Percentiles rank a stretch among this genome's conserved stretches.
Conservation (phyloP, 768 basidiomycete genomes). For the Termitomyces sp. region DNA sequence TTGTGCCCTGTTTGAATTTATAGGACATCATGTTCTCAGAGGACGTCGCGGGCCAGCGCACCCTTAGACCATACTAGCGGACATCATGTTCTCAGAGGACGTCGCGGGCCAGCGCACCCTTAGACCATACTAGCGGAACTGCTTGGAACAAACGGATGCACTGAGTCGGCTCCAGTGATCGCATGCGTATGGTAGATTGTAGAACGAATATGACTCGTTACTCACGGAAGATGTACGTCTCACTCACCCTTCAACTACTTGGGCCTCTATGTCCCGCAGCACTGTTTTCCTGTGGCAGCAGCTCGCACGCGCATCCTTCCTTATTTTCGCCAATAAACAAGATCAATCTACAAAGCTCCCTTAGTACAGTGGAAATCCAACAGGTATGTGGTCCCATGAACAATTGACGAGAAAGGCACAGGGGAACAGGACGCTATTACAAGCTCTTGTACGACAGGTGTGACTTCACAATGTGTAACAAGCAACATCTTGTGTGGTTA, state of each 20-base stretch:
- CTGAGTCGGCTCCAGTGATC: constrained; percentile 90
- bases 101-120: constrained; percentile 97
- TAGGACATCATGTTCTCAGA: constrained; percentile 43
- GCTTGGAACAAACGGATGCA: constrained; percentile 97
- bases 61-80: constrained; percentile 89
- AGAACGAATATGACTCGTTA: constrained; percentile 80
- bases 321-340: constrained; percentile 84
- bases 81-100: constrained; percentile 70
- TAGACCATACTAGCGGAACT: constrained; percentile 97
- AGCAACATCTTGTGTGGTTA: too few relatives aligned
- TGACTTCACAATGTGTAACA: too few relatives aligned
- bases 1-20: background rate
- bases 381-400: constrained; percentile 44
- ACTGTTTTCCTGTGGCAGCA: constrained; percentile 45
- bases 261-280: background rate
- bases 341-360: constrained; percentile 86
- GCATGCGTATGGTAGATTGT: constrained; percentile 87
- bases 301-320: constrained; percentile 81
- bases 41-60: constrained; percentile 98
- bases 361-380: constrained; percentile 77
- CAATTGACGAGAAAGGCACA: too few relatives aligned
- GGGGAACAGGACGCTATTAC: too few relatives aligned
- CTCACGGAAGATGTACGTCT: constrained; percentile 84
- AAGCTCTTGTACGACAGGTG: too few relatives aligned
- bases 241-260: background rate